Percentiles rank a stretch among this genome's conserved stretches.
Evolutionary conservation across 345 rosid species (phyloP).

Genomic region (Syzygium aromaticum): DNA sequence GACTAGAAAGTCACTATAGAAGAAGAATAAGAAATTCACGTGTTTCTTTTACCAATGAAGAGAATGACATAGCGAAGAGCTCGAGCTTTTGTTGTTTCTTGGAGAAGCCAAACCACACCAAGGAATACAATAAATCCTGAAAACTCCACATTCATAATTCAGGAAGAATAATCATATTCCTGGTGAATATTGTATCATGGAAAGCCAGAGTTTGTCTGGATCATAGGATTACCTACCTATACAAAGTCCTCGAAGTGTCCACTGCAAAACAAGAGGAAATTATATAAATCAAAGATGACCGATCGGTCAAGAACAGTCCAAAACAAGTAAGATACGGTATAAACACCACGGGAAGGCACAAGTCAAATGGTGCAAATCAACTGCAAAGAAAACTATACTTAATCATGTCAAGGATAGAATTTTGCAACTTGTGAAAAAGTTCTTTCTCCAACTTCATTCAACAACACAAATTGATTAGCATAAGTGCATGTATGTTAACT

Average conservation of each 20-base stretch:
- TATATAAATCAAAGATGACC: background rate
- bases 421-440: background rate
- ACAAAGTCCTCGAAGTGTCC: conserved; percentile 71
- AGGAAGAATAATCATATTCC: background rate
- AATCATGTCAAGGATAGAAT: background rate
- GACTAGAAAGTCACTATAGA: background rate
- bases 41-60: conserved; percentile 39
- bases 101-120: conserved; percentile 49
- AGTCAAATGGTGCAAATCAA: background rate
- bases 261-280: conserved; percentile 25
- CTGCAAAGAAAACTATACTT: background rate
- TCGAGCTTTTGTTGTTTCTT: conserved; percentile 46
- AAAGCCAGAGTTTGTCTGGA: background rate
- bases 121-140: conserved; percentile 53
- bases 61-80: conserved; percentile 47
- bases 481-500: background rate
- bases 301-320: background rate
- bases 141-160: conserved; percentile 2
- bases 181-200: background rate
- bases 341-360: background rate
- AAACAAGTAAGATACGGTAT: background rate
- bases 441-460: background rate
- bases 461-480: background rate
- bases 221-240: conserved; percentile 37
- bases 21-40: background rate